Conservation (phyloP, 345 rosid genomes). For the Cardiospermum halicacabum region DNA sequence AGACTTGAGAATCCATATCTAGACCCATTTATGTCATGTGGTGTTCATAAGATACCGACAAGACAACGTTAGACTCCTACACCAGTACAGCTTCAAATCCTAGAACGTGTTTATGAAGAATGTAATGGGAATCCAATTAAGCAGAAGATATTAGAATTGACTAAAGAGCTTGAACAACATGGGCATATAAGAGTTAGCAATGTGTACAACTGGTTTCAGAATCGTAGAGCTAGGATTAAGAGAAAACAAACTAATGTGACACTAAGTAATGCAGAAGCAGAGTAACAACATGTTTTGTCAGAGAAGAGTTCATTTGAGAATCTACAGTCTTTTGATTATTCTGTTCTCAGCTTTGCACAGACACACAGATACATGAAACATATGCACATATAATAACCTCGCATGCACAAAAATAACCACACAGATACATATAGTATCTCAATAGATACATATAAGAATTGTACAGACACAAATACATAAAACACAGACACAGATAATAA, state of each 20-base stretch:
- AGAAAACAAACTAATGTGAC: conserved; percentile 36
- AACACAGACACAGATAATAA: too few species aligned
- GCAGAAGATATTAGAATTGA: conserved; percentile 54
- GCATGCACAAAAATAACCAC: too few species aligned
- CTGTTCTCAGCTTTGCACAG: not conserved
- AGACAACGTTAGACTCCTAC: conserved; percentile 83
- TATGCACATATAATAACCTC: too few species aligned
- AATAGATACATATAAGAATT: too few species aligned
- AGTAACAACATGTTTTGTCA: conserved; percentile 20
- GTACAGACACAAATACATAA: too few species aligned
- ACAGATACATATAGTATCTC: too few species aligned
- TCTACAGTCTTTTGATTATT: conserved; percentile 11
- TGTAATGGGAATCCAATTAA: conserved; percentile 53
- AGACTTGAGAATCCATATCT: conserved; percentile 33
- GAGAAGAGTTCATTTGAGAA: conserved; percentile 30
- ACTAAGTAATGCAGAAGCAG: conserved; percentile 15
- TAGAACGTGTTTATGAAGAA: conserved; percentile 49
- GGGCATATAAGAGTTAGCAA: conserved; percentile 69
- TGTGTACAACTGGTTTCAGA: conserved; percentile 83
- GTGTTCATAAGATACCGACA: conserved; percentile 37
- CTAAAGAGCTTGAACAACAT: conserved; percentile 41
- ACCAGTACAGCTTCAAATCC: conserved; percentile 47
- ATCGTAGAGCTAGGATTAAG: conserved; percentile 68
- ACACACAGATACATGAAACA: too few species aligned
- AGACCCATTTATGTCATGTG: conserved; percentile 35